Base-by-base conservation (phyloP, 2,329 filamentous ascomycete genomes). In the Exutisphaerella laricina region DNA sequence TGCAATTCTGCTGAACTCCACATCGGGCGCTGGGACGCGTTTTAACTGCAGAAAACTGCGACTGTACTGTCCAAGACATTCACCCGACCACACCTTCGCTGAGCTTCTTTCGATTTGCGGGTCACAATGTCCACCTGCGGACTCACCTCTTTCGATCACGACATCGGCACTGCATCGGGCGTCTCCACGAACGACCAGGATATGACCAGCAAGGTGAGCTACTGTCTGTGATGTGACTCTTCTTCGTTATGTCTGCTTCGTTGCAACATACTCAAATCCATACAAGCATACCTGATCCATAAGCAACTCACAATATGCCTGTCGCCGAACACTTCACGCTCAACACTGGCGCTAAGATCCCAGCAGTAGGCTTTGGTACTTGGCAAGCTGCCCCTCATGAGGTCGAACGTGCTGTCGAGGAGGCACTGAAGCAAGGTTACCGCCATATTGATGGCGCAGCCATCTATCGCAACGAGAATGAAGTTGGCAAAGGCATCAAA, bases 311-410 rank as follows among this genome's bases (percentile, higher is more conserved):
- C 23, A 43, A 5, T 17, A 51, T 51, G 49, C 46, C 43, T 43
- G 40, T 51, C 18, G 31, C 46, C 26, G 62, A 59, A 43, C 58
- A 55, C 35, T 51, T 51, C 33, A 43, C 34, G 38, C 58, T 68
- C 45, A 68, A 67, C 51, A 67, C 64, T 13, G 66, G 66, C 30
- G 59, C 57, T 23, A 59, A 59, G 41, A 67, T 68, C 20, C 65
- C 66, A 2, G 51, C 56, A n/a, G 55, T 68, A 5, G 65, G 65
- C 18, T 58, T 68, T 43, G 65, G 65, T 5, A 63, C 64, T 30
- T 67, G 62, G 63, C 60, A 63, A 46, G 60, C 59, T 22, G 58
- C 63, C 35, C 61, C 56, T 22, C 49, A 59, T 36, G 54, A 64
- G 48, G 63, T 65, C 7, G 49, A 51, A 38, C 37, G 43, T 12